phyloP scores from a whole-genome alignment of 164 flowering plant species.

The Akebia trifoliata region DNA sequence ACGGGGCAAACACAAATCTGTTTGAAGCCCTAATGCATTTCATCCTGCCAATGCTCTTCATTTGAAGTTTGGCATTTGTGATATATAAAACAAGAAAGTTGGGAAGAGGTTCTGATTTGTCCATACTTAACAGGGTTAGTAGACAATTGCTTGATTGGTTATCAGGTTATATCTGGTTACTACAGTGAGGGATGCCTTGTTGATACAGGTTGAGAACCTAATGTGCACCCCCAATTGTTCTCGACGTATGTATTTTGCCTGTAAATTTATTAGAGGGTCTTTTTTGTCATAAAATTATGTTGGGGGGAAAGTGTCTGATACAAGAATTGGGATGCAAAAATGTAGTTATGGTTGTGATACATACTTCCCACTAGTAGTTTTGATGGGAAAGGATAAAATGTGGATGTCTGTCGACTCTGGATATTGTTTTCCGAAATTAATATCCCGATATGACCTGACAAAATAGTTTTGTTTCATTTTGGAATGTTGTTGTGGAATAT shows the following conservation, averaged over 20 bases:
- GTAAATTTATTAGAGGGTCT: constrained; percentile 2
- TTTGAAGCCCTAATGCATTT: background rate
- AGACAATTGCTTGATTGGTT: background rate
- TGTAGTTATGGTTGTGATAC: constrained; percentile 2
- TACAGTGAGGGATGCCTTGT: background rate
- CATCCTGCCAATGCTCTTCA: background rate
- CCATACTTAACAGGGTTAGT: background rate
- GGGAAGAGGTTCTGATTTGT: background rate
- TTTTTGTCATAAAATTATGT: constrained; percentile 2
- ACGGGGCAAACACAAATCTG: background rate
- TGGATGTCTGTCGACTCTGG: too few relatives aligned
- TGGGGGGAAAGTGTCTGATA: background rate
- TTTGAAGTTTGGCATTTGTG: background rate
- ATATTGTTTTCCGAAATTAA: too few relatives aligned
- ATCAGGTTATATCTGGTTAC: background rate
- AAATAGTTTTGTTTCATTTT: too few relatives aligned
- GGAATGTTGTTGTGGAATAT: too few relatives aligned
- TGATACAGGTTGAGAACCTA: background rate
- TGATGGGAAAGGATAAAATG: background rate
- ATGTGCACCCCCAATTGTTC: background rate
- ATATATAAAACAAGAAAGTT: constrained; percentile 1
- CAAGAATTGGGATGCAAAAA: background rate
- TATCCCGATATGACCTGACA: too few relatives aligned
- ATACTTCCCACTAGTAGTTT: background rate
- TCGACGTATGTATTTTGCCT: background rate